Conservation (phyloP, 176 grass and related monocot genomes). For the Raddia guianensis region DNA sequence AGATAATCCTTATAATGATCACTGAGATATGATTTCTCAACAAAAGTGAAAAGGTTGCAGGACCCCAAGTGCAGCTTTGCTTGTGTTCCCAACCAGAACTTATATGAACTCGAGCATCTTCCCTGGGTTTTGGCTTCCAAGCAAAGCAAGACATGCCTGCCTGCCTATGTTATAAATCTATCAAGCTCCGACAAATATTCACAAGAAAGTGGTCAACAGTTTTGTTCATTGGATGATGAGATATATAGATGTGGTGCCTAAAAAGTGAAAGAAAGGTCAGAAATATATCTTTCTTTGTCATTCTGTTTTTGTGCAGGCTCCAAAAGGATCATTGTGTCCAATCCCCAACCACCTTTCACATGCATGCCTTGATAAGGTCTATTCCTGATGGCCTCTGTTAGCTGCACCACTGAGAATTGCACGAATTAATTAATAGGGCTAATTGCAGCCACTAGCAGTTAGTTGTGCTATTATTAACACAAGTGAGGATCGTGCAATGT, state of each 20-base stretch:
- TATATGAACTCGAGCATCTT: constrained; percentile 34
- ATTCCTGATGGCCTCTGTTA: neutral
- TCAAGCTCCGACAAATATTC: constrained; percentile 30
- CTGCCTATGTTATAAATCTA: neutral
- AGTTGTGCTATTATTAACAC: constrained; percentile 7
- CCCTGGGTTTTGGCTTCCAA: constrained; percentile 34
- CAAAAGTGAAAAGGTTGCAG: constrained; percentile 37
- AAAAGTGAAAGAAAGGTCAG: neutral
- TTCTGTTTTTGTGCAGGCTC: constrained; percentile 25
- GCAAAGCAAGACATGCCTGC: constrained; percentile 36
- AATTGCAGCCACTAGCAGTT: constrained; percentile 20
- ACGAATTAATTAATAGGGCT: neutral
- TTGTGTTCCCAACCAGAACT: constrained; percentile 36
- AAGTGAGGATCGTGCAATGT: constrained; percentile 12
- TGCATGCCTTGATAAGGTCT: neutral
- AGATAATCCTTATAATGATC: constrained; percentile 42
- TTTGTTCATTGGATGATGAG: constrained; percentile 27
- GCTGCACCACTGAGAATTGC: constrained; percentile 18
- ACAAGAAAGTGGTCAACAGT: constrained; percentile 17
- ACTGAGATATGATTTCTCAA: constrained; percentile 30
- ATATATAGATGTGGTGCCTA: neutral
- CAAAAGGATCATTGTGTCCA: neutral
- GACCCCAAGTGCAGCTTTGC: constrained; percentile 37
- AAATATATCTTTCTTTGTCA: neutral
- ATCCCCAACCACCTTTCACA: constrained; percentile 34